phyloP scores from a whole-genome alignment of 345 rosid species.

The Eucalyptus pauciflora region DNA sequence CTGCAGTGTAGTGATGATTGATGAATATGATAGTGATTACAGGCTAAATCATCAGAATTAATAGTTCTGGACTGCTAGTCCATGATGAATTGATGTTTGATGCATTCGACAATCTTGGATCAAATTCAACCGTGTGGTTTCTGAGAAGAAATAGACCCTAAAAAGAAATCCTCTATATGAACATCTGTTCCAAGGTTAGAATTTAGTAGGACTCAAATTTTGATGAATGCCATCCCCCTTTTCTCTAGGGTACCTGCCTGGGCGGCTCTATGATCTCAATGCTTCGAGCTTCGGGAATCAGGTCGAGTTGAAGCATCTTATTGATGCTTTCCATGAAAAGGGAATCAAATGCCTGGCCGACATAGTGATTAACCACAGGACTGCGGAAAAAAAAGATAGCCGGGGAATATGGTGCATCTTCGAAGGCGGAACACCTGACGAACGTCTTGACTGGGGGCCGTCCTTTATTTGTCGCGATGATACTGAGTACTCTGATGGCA shows the following conservation, averaged over 20 bases:
- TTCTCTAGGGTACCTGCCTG: constrained; percentile 73
- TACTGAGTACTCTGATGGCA: constrained; percentile 32
- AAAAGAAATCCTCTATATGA: not conserved
- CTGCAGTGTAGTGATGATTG: not conserved
- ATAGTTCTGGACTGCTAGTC: not conserved
- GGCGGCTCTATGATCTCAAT: constrained; percentile 67
- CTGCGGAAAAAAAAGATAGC: constrained; percentile 58
- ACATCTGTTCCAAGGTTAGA: not conserved
- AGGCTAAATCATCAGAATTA: not conserved
- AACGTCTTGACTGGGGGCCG: constrained; percentile 83
- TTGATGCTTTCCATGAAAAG: constrained; percentile 29
- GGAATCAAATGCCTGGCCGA: constrained; percentile 78
- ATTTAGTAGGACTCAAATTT: not conserved
- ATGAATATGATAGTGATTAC: not conserved
- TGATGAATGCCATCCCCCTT: not conserved
- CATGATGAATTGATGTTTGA: not conserved
- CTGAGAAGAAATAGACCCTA: not conserved
- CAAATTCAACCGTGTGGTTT: not conserved
- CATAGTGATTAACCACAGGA: constrained; percentile 79
- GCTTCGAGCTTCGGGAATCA: constrained; percentile 66
- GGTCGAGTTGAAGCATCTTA: constrained; percentile 36
- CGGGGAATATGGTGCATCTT: constrained; percentile 58
- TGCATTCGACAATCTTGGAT: not conserved
- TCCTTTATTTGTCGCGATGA: constrained; percentile 55
- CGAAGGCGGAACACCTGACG: constrained; percentile 80